Conservation (phyloP, 1,284 basidiomycete genomes). For the Ustanciosporium gigantosporum region DNA sequence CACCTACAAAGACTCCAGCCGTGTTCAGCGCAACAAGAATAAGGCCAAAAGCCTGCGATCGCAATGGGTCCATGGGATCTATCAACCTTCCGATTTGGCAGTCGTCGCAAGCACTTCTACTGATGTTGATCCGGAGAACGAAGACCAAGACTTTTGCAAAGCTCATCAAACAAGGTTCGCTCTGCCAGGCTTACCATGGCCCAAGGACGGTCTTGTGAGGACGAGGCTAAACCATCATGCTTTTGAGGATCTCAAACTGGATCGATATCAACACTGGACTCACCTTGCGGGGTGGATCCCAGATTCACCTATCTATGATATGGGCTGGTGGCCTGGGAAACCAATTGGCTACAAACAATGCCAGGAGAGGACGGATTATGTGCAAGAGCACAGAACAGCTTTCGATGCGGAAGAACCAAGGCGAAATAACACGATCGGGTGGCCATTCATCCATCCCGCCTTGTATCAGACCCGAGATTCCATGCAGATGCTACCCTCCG, state of each 20-base stretch:
- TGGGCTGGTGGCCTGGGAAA: constrained; percentile 35
- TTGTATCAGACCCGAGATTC: constrained; percentile 1
- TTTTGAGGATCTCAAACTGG: constrained; percentile 8
- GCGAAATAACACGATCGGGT: constrained; percentile 3
- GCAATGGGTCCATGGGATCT: not conserved
- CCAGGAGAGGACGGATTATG: constrained; percentile 8
- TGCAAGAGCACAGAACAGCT: not conserved
- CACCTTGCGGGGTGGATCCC: constrained; percentile 23
- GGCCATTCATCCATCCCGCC: constrained; percentile 30
- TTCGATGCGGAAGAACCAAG: not conserved
- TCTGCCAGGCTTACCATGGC: constrained; percentile 17
- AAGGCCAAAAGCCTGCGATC: not conserved
- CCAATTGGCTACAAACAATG: constrained; percentile 11
- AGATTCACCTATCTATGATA: constrained; percentile 16
- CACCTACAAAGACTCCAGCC: not conserved
- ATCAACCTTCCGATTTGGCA: not conserved
- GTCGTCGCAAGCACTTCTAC: not conserved
- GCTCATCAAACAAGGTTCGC: not conserved
- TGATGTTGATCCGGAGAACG: no score
- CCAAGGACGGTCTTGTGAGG: constrained; percentile 9
- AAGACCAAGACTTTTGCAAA: not conserved
- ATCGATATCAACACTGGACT: constrained; percentile 10
- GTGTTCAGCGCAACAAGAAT: not conserved
- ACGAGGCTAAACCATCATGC: constrained; percentile 8
- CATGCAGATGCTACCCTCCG: not conserved